Evolutionary conservation across 1,139 yeast species (phyloP).

Genomic region (Geotrichum klebahnii): DNA sequence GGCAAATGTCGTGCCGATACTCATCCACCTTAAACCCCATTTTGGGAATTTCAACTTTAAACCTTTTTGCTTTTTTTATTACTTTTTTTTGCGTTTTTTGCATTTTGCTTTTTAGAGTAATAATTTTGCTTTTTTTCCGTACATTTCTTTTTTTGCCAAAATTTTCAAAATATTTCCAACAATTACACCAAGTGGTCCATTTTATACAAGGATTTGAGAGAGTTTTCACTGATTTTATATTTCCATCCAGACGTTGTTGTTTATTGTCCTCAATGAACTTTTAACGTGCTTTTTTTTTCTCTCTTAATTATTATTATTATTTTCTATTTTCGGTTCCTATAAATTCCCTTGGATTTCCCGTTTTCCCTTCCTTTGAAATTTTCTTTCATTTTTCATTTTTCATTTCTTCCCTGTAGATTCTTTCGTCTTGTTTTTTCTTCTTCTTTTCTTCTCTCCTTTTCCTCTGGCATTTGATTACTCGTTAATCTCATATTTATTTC

Average conservation of each 20-base stretch:
- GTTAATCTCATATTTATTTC: no score
- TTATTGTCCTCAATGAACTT: not conserved
- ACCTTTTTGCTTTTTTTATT: no score
- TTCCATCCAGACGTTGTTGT: not conserved
- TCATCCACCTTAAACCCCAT: no score
- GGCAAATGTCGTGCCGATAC: no score
- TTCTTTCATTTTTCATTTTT: slow-evolving; percentile 1
- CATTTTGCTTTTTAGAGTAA: no score
- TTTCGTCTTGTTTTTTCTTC: slow-evolving; percentile 9
- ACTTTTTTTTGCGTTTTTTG: no score
- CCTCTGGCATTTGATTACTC: slow-evolving; percentile 12
- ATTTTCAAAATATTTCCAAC: no score
- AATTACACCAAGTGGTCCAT: no score
- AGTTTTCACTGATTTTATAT: not conserved
- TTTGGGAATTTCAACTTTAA: no score
- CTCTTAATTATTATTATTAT: not conserved
- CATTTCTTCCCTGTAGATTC: not conserved
- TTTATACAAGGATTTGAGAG: no score
- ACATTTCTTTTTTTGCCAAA: no score
- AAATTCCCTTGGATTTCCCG: not conserved
- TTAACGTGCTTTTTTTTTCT: not conserved
- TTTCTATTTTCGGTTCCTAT: not conserved
- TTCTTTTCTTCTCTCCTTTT: slow-evolving; percentile 25
- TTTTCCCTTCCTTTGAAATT: not conserved
- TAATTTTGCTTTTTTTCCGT: no score